These are phyloP conservation scores for Talaromyces stipitatus DNA, from an alignment of 495 filamentous ascomycete genomes.

Conservation along the genomic window DNA sequence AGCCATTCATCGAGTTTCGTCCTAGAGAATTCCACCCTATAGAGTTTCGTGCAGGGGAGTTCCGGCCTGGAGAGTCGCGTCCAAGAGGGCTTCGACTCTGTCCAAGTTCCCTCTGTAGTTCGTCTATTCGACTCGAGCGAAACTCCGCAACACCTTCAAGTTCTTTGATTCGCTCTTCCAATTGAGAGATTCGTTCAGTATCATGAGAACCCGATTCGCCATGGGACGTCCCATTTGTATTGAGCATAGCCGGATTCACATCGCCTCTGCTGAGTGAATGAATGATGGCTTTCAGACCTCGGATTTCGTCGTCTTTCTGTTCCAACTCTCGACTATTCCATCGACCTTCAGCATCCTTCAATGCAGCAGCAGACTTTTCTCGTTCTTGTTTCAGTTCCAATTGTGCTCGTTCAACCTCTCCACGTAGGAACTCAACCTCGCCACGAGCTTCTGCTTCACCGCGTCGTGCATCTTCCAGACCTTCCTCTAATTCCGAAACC, in stretches of 20 bases:
- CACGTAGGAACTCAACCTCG: slow-evolving; percentile 92
- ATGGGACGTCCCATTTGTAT: slow-evolving; percentile 17
- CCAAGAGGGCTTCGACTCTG: slow-evolving; percentile 32
- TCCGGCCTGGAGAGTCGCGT: slow-evolving; percentile 10
- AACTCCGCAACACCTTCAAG: slow-evolving; percentile 60
- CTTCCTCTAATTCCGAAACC: slow-evolving; percentile 94
- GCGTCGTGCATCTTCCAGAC: slow-evolving; percentile 86
- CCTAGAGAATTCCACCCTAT: slow-evolving; percentile 12
- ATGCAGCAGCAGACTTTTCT: slow-evolving; percentile 70
- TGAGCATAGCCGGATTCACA: slow-evolving; percentile 29
- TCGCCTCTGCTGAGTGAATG: slow-evolving; percentile 78
- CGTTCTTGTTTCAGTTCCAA: slow-evolving; percentile 81
- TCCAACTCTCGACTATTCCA: slow-evolving; percentile 65
- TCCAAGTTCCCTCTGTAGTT: slow-evolving; percentile 83
- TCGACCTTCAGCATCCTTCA: slow-evolving; percentile 43
- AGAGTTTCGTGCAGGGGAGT: slow-evolving; percentile 7
- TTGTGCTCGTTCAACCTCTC: slow-evolving; percentile 91
- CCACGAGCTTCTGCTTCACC: slow-evolving; percentile 96
- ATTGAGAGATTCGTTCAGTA: slow-evolving; percentile 28
- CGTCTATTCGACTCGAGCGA: slow-evolving; percentile 73
- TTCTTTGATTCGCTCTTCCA: slow-evolving; percentile 74
- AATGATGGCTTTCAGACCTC: slow-evolving; percentile 94
- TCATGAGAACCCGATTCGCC: slow-evolving; percentile 16
- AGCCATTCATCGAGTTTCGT: slow-evolving; percentile 4
- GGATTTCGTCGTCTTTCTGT: slow-evolving; percentile 94